Conservation (phyloP, 2,329 filamentous ascomycete species). For the Mollisiaceae sp. region DNA sequence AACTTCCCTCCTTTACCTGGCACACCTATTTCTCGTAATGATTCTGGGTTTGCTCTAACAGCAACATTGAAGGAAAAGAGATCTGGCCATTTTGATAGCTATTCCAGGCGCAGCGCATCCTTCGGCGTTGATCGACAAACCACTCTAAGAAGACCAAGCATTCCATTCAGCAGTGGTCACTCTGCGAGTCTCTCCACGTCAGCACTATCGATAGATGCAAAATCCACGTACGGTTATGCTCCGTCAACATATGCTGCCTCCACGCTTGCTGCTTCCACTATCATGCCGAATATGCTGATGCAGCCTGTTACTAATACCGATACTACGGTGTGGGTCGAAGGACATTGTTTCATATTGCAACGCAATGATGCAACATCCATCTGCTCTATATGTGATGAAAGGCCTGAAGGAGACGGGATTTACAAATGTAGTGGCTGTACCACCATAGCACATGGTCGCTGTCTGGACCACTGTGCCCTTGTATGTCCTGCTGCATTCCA, state of each 20-base stretch:
- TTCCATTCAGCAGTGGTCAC: constrained; percentile 74
- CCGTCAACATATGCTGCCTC: constrained; percentile 85
- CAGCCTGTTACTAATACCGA: constrained; percentile 81
- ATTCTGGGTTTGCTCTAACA: constrained; percentile 88
- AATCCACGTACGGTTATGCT: constrained; percentile 66
- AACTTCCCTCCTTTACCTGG: constrained; percentile 77
- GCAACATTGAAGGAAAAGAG: constrained; percentile 90
- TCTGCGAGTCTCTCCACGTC: constrained; percentile 73
- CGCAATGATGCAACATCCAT: constrained; percentile 61
- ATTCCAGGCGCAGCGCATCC: constrained; percentile 88
- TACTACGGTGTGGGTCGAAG: constrained; percentile 82
- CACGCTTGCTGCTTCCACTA: constrained; percentile 82
- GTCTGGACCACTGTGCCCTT: constrained; percentile 66
- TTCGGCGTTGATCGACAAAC: constrained; percentile 79
- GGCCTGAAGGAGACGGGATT: constrained; percentile 67
- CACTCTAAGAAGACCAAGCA: constrained; percentile 70
- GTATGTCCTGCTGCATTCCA: constrained; percentile 68
- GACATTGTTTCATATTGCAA: constrained; percentile 77
- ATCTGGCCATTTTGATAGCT: constrained; percentile 82
- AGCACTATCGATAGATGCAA: constrained; percentile 47
- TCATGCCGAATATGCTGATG: constrained; percentile 84
- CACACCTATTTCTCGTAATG: constrained; percentile 84
- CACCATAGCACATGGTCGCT: constrained; percentile 61
- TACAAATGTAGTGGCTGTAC: constrained; percentile 75
- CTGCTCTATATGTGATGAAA: constrained; percentile 80